Percentiles rank a stretch among this genome's conserved stretches.
These are phyloP conservation scores for Crotalaria pallida DNA, from an alignment of 306 rosid species.

Conservation along the genomic window DNA sequence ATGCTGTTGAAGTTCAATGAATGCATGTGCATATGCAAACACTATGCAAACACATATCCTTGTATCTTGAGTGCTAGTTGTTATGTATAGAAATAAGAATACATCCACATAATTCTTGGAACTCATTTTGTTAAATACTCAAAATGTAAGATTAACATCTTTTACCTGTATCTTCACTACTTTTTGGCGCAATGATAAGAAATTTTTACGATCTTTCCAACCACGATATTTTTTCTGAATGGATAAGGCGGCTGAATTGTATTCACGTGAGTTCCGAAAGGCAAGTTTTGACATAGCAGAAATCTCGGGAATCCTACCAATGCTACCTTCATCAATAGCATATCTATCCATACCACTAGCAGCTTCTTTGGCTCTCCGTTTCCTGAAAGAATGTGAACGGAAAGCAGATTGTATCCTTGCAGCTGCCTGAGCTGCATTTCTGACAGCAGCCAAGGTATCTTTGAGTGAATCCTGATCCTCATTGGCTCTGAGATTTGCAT, in stretches of 20 bases:
- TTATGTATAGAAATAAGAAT: conserved; percentile 4
- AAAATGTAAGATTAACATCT: not conserved
- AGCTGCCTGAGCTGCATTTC: conserved; percentile 94
- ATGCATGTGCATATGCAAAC: not conserved
- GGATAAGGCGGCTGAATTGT: conserved; percentile 80
- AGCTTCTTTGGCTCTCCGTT: conserved; percentile 43
- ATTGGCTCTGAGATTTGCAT: conserved; percentile 32
- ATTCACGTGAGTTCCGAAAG: conserved; percentile 53
- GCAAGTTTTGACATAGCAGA: conserved; percentile 58
- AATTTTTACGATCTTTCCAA: conserved; percentile 87
- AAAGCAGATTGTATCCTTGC: conserved; percentile 95
- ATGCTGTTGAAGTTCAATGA: not conserved
- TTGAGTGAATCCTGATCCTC: conserved; percentile 61
- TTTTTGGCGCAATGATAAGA: conserved; percentile 75
- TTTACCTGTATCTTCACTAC: conserved; percentile 92
- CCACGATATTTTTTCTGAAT: conserved; percentile 94
- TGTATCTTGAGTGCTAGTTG: not conserved
- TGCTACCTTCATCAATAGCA: conserved; percentile 32
- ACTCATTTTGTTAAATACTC: not conserved
- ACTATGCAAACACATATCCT: not conserved
- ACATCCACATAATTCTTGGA: not conserved
- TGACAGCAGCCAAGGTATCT: conserved; percentile 72
- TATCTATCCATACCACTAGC: conserved; percentile 41
- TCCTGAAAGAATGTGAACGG: conserved; percentile 83
- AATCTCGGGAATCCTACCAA: conserved; percentile 46